Evolutionary conservation across 495 filamentous ascomycete species (phyloP), one percentile per base, ranked within the genome.

Genomic region (Aspergillus sclerotioniger): DNA sequence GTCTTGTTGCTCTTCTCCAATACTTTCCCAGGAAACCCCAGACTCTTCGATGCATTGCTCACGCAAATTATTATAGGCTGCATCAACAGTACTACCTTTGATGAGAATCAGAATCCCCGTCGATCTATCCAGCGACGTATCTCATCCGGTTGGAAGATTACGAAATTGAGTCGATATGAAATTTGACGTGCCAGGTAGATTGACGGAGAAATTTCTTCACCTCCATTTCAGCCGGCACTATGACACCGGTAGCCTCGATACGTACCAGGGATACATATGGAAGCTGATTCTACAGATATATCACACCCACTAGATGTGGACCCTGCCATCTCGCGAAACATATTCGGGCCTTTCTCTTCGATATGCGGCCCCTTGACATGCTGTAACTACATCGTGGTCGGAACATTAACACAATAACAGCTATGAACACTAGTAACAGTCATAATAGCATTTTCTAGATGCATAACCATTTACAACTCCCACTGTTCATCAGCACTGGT

Each of bases 311-410:
- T 58, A 16, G 1, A 7, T 78, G 74, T 62, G 66, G 67, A 29
- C 55, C 66, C 2, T 79, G 75, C 64, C 77, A 72, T 45, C 57
- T 78, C 8, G 39, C 75, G 13, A 77, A 75, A 41, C 75, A 79
- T 56, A 56, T 74, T 8, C 74, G 65, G 71, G 73, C 71, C 1
- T 79, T 78, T 44, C 76, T 75, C 3, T 79, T 79, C 55, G 74
- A 78, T 57, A 64, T 73, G 3, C 78, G 69, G 70, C 75, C 69
- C 12, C 62, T 78, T n/a, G 45, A 69, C 2, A 57, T 66, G 4
- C 57, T 72, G 0, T 73, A 79, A 53, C 61, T 76, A 6, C 51
- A 62, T 4, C 60, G 75, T 20, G 66, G 63, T 25, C 57, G 59
- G 6, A 20, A 68, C 43, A 51, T 70, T 5, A 75, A 77, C 47